A percentile compares a stretch with the other conserved stretches of the same genome.
Conservation (phyloP, 805 yeast genomes). For the Kazachstania africana region DNA sequence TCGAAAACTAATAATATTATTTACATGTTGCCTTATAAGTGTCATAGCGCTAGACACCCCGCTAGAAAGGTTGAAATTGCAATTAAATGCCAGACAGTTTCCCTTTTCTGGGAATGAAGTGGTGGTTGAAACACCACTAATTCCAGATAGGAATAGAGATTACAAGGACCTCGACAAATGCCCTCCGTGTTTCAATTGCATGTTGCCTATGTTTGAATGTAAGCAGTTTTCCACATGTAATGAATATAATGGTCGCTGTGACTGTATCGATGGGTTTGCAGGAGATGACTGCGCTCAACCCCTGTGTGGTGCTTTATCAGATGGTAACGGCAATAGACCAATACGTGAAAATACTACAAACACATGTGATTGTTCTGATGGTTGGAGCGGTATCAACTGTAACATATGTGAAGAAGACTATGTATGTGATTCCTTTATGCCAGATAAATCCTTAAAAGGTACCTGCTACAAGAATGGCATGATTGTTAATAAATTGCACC, state of each 20-base stretch:
- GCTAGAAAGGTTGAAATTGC: too few relatives aligned
- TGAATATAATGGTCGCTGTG: constrained; percentile 80
- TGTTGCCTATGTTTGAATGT: constrained; percentile 81
- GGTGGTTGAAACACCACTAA: too few relatives aligned
- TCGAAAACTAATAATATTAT: too few relatives aligned
- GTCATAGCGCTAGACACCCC: too few relatives aligned
- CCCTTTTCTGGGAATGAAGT: too few relatives aligned
- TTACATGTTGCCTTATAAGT: too few relatives aligned
- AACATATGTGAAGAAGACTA: constrained; percentile 65
- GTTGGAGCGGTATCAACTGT: constrained; percentile 95
- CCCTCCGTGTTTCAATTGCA: constrained; percentile 93
- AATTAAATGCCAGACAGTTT: too few relatives aligned
- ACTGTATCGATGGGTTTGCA: constrained; percentile 85
- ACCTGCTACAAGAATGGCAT: constrained; percentile 84
- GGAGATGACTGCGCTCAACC: constrained; percentile 89
- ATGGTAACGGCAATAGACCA: constrained; percentile 43
- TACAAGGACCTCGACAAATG: constrained; percentile 41
- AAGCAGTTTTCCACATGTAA: constrained; percentile 86
- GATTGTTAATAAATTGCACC: constrained; percentile 67
- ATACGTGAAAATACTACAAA: constrained; percentile 36
- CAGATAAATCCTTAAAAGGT: constrained; percentile 64
- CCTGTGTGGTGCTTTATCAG: constrained; percentile 64
- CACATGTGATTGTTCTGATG: constrained; percentile 62
- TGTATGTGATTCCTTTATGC: constrained; percentile 80
- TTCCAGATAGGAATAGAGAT: too few relatives aligned